A percentile compares a stretch with the other conserved stretches of the same genome.
These are phyloP conservation scores for Abrus precatorius DNA, from an alignment of 306 rosid genomes.

Conservation along the genomic window DNA sequence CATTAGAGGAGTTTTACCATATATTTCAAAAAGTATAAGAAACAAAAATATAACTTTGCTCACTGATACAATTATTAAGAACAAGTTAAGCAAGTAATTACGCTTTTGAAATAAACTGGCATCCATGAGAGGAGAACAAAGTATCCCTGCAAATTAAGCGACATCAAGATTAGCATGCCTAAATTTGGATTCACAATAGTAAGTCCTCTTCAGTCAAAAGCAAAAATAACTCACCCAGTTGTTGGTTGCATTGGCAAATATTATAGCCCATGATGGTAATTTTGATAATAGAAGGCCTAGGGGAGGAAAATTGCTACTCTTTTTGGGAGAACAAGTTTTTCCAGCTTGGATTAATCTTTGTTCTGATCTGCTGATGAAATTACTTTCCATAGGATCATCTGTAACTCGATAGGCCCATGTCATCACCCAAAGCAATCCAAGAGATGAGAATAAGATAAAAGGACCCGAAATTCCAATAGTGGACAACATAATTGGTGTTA, in stretches of 20 bases:
- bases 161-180: constrained; percentile 40
- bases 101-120: constrained; percentile 96
- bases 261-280: constrained; percentile 91
- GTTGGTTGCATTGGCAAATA: constrained; percentile 85
- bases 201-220: constrained; percentile 24
- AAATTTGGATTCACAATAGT: constrained; percentile 8
- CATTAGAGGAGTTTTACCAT: background rate
- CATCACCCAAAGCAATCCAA: constrained; percentile 78
- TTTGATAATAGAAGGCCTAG: constrained; percentile 73
- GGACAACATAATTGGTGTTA: constrained; percentile 85
- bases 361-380: constrained; percentile 65
- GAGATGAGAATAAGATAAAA: constrained; percentile 78
- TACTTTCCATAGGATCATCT: constrained; percentile 76
- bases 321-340: constrained; percentile 55
- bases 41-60: background rate
- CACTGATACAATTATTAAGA: constrained; percentile 5
- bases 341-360: constrained; percentile 81
- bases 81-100: constrained; percentile 52
- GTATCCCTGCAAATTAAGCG: constrained; percentile 76
- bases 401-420: constrained; percentile 71
- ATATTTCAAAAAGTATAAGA: background rate
- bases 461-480: constrained; percentile 82
- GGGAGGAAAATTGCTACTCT: constrained; percentile 62
- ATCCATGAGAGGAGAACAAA: constrained; percentile 99
- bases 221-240: constrained; percentile 80